Conservation (phyloP, 2,329 filamentous ascomycete species). For the Mollisiaceae sp. region DNA sequence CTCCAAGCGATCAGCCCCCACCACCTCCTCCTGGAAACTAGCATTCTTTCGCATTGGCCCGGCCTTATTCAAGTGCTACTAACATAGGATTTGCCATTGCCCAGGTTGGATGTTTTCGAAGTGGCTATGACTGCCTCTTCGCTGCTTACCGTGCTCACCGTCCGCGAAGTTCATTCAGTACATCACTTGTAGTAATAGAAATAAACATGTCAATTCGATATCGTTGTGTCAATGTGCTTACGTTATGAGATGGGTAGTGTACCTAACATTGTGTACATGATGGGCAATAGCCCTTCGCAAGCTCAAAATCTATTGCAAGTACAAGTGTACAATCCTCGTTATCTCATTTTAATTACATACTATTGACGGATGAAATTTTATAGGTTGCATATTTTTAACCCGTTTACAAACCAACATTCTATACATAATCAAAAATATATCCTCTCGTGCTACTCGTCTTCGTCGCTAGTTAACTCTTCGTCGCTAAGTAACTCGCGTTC, state of each 20-base stretch:
- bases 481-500: too few species aligned
- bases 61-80: conserved; percentile 12
- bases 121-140: conserved; percentile 8
- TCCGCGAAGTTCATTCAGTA: conserved; percentile 13
- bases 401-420: neutral
- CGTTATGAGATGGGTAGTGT: neutral
- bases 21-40: conserved; percentile 34
- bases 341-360: neutral
- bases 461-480: too few species aligned
- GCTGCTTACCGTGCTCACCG: conserved; percentile 14
- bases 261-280: neutral
- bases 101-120: conserved; percentile 9
- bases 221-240: neutral
- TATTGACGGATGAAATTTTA: neutral
- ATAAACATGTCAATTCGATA: neutral
- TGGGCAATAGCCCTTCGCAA: neutral
- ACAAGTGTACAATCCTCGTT: neutral
- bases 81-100: conserved; percentile 21
- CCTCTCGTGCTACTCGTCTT: neutral
- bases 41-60: conserved; percentile 5
- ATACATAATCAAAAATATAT: neutral
- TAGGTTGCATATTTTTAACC: neutral
- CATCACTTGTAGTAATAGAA: conserved; percentile 23
- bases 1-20: conserved; percentile 47
- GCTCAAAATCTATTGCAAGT: neutral